Base-by-base conservation (phyloP, 768 basidiomycete genomes). In the Kwoniella sp. region DNA sequence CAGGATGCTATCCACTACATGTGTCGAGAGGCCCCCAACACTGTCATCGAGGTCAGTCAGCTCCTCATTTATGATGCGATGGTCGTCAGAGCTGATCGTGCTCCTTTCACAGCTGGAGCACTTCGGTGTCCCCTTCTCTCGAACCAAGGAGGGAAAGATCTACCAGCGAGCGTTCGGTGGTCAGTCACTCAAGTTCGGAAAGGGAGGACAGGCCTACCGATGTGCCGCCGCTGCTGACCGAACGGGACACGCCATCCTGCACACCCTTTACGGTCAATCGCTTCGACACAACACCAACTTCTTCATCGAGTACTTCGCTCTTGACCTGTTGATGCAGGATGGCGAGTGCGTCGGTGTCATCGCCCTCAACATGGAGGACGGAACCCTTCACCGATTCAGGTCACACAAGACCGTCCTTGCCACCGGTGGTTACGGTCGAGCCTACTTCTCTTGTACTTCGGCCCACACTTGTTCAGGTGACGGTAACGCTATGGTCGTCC, bases 1-100 rank as follows among this genome's bases (percentile, higher is more conserved):
- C 91, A 92, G 77, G 95, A 99, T 70, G 95, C 95, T 42, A 98
- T 99, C 65, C 95, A 98, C 71, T 99, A 98, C 79, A 99, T 99
- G 95, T 95, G 90, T 75, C 81, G 90, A 31, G 95, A 99, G 76
- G 95, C 95, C 34, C 93, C 92, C 46, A 80, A 84, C 73, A 86
- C 88, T 28, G 92, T 96, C 59, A 83, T 92, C 44, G 92, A 96
- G 82, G 91, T 87, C 49, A 48, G 50, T 38, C 26, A 20, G 22
- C 22, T 22, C 29, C 14, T 26, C 27, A 29, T 12, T 6, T 5
- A 1, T n/a, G 25, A 11, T 38, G 17, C 14, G 11, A 15, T 17
- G 15, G 26, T 8, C 19, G 25, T 14, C 15, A 23, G n/a, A 25
- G 52, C 39, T 48, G 42, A 48, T 32, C 2, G 34, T 23, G 29